Percentiles rank a stretch among this genome's conserved stretches.
phyloP scores from a whole-genome alignment of 208 protist species.

The Trichomonas vaginalis region DNA sequence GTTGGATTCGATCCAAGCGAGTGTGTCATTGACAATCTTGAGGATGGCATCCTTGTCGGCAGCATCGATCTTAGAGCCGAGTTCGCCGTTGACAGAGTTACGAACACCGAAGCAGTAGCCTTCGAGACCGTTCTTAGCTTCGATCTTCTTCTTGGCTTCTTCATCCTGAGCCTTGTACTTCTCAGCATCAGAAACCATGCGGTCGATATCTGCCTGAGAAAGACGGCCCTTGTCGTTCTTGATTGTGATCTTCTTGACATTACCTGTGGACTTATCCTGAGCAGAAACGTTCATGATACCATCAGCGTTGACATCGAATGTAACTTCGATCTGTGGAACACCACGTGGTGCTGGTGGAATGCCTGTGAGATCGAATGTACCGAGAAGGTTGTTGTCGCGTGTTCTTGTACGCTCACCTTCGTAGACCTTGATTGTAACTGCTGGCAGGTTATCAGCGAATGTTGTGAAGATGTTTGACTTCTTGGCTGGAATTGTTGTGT shows the following conservation, averaged over 20 bases:
- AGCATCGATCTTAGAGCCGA: conserved; percentile 12
- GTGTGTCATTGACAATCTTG: conserved; percentile 28
- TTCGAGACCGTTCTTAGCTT: conserved; percentile 41
- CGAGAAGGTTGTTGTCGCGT: conserved; percentile 65
- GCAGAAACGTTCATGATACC: conserved; percentile 87
- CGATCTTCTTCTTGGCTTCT: conserved; percentile 26
- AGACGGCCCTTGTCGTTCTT: conserved; percentile 80
- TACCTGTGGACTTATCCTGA: conserved; percentile 70
- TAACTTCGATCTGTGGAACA: too few relatives aligned
- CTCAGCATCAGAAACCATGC: conserved; percentile 39
- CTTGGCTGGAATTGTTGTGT: conserved; percentile 45
- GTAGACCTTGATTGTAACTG: conserved; percentile 88
- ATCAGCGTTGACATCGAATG: conserved; percentile 95
- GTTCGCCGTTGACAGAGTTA: conserved; percentile 25
- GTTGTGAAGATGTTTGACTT: conserved; percentile 66
- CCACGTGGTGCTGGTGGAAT: conserved; percentile 27
- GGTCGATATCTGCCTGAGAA: conserved; percentile 55
- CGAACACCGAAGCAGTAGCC: conserved; percentile 34
- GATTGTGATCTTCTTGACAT: conserved; percentile 53
- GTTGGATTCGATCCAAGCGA: conserved; percentile 37
- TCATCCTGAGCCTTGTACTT: conserved; percentile 36
- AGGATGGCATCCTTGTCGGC: conserved; percentile 29
- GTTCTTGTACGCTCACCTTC: conserved; percentile 90
- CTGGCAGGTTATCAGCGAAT: conserved; percentile 79
- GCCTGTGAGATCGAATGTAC: conserved; percentile 25